Conservation (phyloP, 75 land plant genomes). For the Cunninghamia lanceolata region DNA sequence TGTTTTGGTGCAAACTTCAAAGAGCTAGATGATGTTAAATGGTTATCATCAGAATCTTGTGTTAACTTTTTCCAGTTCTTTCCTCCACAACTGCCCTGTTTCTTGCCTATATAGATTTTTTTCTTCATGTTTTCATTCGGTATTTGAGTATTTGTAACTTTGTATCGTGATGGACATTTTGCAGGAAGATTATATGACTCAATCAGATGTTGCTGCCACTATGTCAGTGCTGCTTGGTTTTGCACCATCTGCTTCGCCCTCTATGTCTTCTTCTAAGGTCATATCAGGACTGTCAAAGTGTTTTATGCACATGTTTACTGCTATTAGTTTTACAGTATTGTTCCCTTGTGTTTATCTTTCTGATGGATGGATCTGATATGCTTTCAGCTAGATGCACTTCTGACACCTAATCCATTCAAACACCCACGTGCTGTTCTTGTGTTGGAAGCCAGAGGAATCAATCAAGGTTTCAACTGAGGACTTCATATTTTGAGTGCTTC, state of each 20-base stretch:
- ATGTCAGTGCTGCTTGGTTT: constrained; percentile 74
- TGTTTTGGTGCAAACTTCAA: neutral
- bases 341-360: constrained; percentile 15
- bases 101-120: neutral
- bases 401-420: constrained; percentile 63
- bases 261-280: constrained; percentile 60
- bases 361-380: constrained; percentile 39
- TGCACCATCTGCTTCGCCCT: constrained; percentile 45
- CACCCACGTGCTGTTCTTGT: constrained; percentile 56
- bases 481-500: neutral
- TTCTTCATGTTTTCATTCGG: neutral
- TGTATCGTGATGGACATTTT: constrained; percentile 6
- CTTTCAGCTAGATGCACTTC: constrained; percentile 61
- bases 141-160: neutral
- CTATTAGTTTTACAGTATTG: neutral
- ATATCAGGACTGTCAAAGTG: neutral
- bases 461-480: constrained; percentile 24
- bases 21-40: neutral
- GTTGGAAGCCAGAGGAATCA: constrained; percentile 41
- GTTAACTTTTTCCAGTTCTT: neutral
- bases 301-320: neutral
- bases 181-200: constrained; percentile 32
- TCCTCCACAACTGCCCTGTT: neutral
- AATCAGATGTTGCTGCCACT: constrained; percentile 54
- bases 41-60: neutral